These are phyloP conservation scores for Magnaporthiopsis incrustans DNA, from an alignment of 2,329 filamentous ascomycete genomes.

Conservation along the genomic window DNA sequence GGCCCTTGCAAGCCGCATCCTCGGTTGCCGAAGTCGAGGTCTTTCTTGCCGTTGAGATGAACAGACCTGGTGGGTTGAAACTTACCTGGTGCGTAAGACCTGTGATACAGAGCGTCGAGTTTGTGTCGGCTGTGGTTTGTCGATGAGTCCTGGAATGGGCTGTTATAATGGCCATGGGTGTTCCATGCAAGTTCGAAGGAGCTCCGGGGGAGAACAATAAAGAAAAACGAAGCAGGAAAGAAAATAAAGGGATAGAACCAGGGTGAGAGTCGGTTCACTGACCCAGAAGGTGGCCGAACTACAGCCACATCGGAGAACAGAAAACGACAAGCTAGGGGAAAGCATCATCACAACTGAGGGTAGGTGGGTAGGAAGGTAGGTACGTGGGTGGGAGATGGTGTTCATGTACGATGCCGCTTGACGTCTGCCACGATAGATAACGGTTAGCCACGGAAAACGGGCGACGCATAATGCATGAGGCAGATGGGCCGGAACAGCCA, in stretches of 20 bases:
- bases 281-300: neutral
- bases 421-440: constrained; percentile 27
- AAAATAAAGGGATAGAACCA: neutral
- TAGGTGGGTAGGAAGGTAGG: neutral
- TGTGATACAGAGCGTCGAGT: neutral
- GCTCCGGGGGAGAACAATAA: neutral
- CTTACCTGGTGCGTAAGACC: neutral
- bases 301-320: neutral
- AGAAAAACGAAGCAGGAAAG: constrained; percentile 2
- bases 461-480: constrained; percentile 17
- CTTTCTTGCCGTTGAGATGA: neutral
- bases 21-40: neutral
- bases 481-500: neutral
- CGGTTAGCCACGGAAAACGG: neutral
- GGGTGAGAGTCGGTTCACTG: neutral
- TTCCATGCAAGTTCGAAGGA: neutral
- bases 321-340: neutral
- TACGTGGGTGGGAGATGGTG: constrained; percentile 8
- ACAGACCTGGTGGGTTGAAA: neutral
- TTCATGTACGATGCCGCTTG: constrained; percentile 42
- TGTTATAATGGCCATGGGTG: neutral
- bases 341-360: neutral
- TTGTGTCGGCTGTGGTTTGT: neutral
- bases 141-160: neutral
- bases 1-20: neutral